phyloP scores from a whole-genome alignment of 2,329 filamentous ascomycete species.

The Metarhizium brunneum region DNA sequence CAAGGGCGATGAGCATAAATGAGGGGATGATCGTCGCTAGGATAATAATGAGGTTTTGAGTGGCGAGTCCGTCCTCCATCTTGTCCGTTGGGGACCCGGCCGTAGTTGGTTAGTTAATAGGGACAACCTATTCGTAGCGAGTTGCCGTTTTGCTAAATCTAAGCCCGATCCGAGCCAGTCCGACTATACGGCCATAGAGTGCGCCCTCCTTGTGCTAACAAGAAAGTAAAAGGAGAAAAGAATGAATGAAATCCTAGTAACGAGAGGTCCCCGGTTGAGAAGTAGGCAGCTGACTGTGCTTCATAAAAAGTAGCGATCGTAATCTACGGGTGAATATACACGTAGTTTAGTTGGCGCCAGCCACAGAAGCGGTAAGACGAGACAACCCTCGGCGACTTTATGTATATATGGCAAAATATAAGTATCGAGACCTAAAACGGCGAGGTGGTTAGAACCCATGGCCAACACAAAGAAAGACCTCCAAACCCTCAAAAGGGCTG shows the following conservation, averaged over 20 bases:
- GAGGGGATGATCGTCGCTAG: slow-evolving; percentile 42
- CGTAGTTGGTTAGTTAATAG: background rate
- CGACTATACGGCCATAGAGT: background rate
- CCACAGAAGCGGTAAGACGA: no score
- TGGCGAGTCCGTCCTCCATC: slow-evolving; percentile 1
- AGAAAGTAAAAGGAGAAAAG: background rate
- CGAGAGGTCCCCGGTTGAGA: background rate
- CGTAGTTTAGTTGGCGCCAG: no score
- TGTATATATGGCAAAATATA: no score
- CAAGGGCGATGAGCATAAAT: slow-evolving; percentile 25
- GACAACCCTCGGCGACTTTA: no score
- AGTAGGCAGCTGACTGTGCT: background rate
- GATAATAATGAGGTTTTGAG: slow-evolving; percentile 28
- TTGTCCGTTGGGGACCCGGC: background rate
- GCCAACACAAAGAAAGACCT: background rate
- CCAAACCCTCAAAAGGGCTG: background rate
- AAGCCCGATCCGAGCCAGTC: background rate
- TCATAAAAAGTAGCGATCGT: no score
- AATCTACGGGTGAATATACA: no score
- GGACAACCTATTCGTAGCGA: background rate
- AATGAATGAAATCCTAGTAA: background rate
- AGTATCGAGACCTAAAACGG: background rate
- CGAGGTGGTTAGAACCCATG: background rate
- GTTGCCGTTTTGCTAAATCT: background rate
- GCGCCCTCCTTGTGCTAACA: background rate